These are phyloP conservation scores for Suhomyces bolitotheri DNA, from an alignment of 1,139 yeast genomes.

Conservation along the genomic window DNA sequence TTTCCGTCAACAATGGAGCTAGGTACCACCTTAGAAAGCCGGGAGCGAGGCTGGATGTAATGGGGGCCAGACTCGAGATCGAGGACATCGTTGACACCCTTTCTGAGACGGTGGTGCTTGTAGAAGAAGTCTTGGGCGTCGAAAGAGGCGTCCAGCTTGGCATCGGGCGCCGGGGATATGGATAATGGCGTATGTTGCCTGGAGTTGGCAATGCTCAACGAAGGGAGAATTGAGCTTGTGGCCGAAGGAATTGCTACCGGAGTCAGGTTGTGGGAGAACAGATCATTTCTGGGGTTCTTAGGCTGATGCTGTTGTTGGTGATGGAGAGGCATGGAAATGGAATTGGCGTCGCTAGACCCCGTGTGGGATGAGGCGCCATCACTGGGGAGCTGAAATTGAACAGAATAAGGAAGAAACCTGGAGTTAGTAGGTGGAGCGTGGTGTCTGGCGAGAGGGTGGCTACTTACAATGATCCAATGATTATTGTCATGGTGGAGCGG, in stretches of 20 bases:
- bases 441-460: neutral
- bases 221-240: constrained; percentile 21
- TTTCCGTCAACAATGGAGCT: constrained; percentile 45
- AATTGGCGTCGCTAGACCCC: constrained; percentile 7
- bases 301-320: constrained; percentile 1
- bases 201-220: constrained; percentile 19
- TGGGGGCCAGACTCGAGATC: constrained; percentile 29
- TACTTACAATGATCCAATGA: constrained; percentile 64
- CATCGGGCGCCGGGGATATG: constrained; percentile 11
- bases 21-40: constrained; percentile 23
- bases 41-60: constrained; percentile 49
- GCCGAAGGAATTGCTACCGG: constrained; percentile 7
- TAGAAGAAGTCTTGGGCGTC: constrained; percentile 35
- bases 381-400: constrained; percentile 57
- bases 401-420: constrained; percentile 72
- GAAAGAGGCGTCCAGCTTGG: constrained; percentile 1
- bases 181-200: constrained; percentile 14
- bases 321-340: neutral
- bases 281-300: constrained; percentile 2
- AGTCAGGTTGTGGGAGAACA: neutral
- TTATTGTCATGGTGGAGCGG: constrained; percentile 48
- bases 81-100: constrained; percentile 14
- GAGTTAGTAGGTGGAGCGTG: constrained; percentile 20
- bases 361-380: constrained; percentile 16
- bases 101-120: constrained; percentile 19